Conservation (phyloP, 805 yeast genomes). For the Suhomyces faveliae region DNA sequence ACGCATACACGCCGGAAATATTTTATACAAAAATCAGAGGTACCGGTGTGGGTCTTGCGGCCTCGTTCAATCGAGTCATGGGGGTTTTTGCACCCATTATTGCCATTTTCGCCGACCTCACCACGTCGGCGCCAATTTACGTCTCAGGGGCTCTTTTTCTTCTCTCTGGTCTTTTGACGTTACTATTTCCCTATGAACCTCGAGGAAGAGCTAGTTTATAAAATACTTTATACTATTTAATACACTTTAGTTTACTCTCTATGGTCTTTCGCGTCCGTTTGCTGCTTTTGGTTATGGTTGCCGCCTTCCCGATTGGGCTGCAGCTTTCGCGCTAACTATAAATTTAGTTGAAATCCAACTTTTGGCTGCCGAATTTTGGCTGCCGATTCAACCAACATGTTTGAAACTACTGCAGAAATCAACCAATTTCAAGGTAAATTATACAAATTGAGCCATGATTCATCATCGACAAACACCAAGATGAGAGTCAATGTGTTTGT, state of each 20-base stretch:
- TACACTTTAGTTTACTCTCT: no score
- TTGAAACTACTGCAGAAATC: constrained; percentile 53
- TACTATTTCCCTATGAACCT: constrained; percentile 52
- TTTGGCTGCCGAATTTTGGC: neutral
- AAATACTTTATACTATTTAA: neutral
- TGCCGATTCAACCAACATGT: constrained; percentile 21
- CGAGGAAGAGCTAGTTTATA: constrained; percentile 20
- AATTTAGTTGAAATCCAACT: neutral
- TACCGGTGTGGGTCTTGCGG: constrained; percentile 59
- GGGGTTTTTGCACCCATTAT: constrained; percentile 61
- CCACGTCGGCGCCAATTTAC: constrained; percentile 59
- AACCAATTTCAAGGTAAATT: constrained; percentile 72
- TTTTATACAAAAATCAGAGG: constrained; percentile 50
- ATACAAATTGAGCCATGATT: constrained; percentile 71
- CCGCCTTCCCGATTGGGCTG: neutral
- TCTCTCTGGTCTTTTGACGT: constrained; percentile 34
- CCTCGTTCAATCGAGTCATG: constrained; percentile 51
- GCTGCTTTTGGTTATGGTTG: neutral
- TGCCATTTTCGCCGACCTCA: constrained; percentile 46
- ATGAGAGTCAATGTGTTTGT: constrained; percentile 86
- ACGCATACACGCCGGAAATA: constrained; percentile 67
- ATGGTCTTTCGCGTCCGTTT: neutral
- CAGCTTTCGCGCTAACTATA: neutral
- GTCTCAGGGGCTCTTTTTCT: constrained; percentile 59
- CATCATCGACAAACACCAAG: constrained; percentile 58